These are phyloP conservation scores for Vachellia collinsii DNA, from an alignment of 306 rosid genomes.

Conservation along the genomic window DNA sequence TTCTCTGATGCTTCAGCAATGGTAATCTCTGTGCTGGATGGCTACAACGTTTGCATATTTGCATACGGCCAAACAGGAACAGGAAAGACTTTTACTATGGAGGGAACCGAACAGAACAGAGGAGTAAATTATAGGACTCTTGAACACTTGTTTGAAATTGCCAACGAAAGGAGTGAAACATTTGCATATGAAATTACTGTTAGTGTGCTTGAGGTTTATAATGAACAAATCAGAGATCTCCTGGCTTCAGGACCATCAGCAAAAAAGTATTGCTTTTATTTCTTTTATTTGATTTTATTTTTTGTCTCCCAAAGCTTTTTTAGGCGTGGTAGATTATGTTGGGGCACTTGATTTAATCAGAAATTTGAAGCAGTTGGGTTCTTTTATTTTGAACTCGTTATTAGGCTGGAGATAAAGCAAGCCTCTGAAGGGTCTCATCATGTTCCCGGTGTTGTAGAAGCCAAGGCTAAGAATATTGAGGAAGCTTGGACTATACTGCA, in stretches of 20 bases:
- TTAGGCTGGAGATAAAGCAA: slow-evolving; percentile 89
- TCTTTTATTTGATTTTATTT: slow-evolving; percentile 23
- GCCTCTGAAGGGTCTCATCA: slow-evolving; percentile 74
- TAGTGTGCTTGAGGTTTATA: slow-evolving; percentile 91
- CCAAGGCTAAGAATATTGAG: slow-evolving; percentile 61
- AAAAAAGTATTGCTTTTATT: slow-evolving; percentile 62
- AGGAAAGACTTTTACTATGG: slow-evolving; percentile 94
- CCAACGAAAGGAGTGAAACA: slow-evolving; percentile 70
- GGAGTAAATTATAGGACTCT: slow-evolving; percentile 92
- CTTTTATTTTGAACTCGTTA: slow-evolving; percentile 30
- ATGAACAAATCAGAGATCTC: slow-evolving; percentile 89
- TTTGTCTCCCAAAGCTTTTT: slow-evolving; percentile 18
- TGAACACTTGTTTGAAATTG: slow-evolving; percentile 67
- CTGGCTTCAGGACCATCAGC: slow-evolving; percentile 63
- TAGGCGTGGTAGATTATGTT: slow-evolving; percentile 30
- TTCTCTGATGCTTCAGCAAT: slow-evolving; percentile 83
- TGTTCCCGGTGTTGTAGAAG: slow-evolving; percentile 84
- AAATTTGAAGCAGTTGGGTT: slow-evolving; percentile 31
- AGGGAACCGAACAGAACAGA: slow-evolving; percentile 78
- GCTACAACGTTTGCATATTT: slow-evolving; percentile 89
- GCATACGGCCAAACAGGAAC: slow-evolving; percentile 97
- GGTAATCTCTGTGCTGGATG: slow-evolving; percentile 81
- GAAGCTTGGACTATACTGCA: slow-evolving; percentile 79
- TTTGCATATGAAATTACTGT: slow-evolving; percentile 68
- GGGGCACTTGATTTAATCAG: slow-evolving; percentile 18